Conservation (phyloP, 768 basidiomycete species). For the Pisolithus microcarpus region DNA sequence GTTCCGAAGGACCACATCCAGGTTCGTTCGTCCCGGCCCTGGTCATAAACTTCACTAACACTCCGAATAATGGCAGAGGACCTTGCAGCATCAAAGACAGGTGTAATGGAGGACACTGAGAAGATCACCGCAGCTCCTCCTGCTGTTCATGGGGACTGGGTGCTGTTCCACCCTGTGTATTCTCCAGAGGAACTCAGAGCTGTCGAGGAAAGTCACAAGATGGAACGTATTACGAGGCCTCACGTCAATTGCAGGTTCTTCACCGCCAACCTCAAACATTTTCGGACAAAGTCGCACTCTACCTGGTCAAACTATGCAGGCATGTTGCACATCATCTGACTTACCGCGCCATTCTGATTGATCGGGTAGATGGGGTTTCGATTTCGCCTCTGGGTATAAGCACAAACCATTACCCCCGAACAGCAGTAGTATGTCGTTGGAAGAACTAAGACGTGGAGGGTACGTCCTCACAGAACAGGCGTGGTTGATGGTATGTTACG, state of each 20-base stretch:
- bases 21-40: constrained; percentile 15
- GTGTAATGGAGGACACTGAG: constrained; percentile 22
- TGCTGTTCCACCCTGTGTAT: constrained; percentile 91
- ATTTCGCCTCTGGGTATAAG: constrained; percentile 81
- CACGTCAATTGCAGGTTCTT: constrained; percentile 46
- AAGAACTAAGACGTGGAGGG: constrained; percentile 67
- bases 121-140: constrained; percentile 49
- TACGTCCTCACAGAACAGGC: constrained; percentile 65
- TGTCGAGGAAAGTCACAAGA: constrained; percentile 46
- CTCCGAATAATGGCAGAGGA: constrained; percentile 19
- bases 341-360: constrained; percentile 2
- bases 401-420: constrained; percentile 54
- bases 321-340: constrained; percentile 13
- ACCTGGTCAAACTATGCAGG: constrained; percentile 53
- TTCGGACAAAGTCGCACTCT: constrained; percentile 65
- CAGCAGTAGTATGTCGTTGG: constrained; percentile 55
- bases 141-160: constrained; percentile 73
- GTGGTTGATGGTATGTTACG: constrained; percentile 61
- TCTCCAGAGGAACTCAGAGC: constrained; percentile 62
- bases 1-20: constrained; percentile 31
- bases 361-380: constrained; percentile 55
- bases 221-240: not conserved
- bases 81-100: constrained; percentile 10
- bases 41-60: not conserved
- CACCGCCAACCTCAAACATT: constrained; percentile 57